Percentiles rank a stretch among this genome's conserved stretches.
phyloP scores from a whole-genome alignment of 2,329 filamentous ascomycete genomes.

The Alternaria sp. region DNA sequence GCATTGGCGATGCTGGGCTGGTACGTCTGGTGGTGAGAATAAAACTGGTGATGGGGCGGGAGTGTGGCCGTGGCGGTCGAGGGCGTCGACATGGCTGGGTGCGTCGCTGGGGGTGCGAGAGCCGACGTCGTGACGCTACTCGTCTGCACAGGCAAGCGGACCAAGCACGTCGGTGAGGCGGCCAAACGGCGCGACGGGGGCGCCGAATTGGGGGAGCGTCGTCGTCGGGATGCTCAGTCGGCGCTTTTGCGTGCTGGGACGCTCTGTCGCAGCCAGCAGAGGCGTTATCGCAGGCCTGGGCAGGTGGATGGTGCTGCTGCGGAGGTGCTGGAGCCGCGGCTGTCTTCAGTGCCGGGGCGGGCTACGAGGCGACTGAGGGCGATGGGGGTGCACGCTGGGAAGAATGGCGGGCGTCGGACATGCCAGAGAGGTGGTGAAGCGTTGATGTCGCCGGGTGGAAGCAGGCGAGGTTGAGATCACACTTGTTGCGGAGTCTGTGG shows the following conservation, averaged over 20 bases:
- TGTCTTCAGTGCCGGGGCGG: constrained; percentile 21
- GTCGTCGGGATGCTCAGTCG: constrained; percentile 17
- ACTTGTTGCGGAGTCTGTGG: constrained; percentile 24
- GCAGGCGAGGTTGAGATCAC: constrained; percentile 25
- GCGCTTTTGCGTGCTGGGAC: constrained; percentile 18
- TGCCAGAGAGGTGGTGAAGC: constrained; percentile 14
- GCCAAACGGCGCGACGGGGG: constrained; percentile 13
- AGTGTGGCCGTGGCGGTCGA: constrained; percentile 53
- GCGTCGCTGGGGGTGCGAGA: constrained; percentile 29
- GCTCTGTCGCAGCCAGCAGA: constrained; percentile 18
- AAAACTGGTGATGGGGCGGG: constrained; percentile 49
- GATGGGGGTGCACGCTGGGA: constrained; percentile 22
- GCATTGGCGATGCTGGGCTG: constrained; percentile 45
- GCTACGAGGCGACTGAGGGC: neutral
- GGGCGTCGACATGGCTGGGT: constrained; percentile 50
- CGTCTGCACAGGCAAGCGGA: constrained; percentile 24
- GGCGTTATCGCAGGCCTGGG: constrained; percentile 34
- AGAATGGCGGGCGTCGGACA: constrained; percentile 25
- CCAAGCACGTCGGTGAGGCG: constrained; percentile 18
- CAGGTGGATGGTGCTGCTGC: constrained; percentile 26
- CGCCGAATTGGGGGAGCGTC: constrained; percentile 15
- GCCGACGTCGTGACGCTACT: constrained; percentile 38
- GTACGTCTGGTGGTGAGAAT: constrained; percentile 49
- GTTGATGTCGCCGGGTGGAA: constrained; percentile 15
- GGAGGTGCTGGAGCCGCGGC: constrained; percentile 31